phyloP scores from a whole-genome alignment of 148 eudicot genomes.

The Vaccinium darrowii region DNA sequence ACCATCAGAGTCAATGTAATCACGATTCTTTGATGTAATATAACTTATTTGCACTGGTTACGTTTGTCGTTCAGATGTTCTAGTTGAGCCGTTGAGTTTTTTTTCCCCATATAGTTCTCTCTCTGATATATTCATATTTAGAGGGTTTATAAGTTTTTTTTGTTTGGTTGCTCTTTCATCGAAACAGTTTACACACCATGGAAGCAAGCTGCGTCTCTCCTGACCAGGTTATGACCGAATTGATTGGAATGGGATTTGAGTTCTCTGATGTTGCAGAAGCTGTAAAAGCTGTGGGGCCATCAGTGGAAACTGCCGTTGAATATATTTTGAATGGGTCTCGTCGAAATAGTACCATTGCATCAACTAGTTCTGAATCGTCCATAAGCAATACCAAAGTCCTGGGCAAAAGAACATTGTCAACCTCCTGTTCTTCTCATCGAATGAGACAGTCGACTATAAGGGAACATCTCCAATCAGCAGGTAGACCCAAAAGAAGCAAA shows the following conservation, averaged over 20 bases:
- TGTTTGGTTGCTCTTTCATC: background rate
- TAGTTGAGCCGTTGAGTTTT: slow-evolving; percentile 2
- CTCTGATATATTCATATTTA: background rate
- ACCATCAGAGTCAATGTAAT: background rate
- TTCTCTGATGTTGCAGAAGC: slow-evolving; percentile 44
- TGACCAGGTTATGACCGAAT: slow-evolving; percentile 38
- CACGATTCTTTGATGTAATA: background rate
- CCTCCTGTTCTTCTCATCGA: slow-evolving; percentile 24
- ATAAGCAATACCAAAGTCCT: slow-evolving; percentile 18
- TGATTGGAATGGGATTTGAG: slow-evolving; percentile 63
- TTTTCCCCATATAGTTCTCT: background rate
- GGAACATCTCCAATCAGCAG: slow-evolving; percentile 44
- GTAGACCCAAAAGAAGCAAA: slow-evolving; percentile 40
- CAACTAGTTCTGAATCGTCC: slow-evolving; percentile 27
- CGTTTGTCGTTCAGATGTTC: background rate
- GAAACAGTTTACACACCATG: slow-evolving; percentile 27
- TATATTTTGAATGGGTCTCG: slow-evolving; percentile 36
- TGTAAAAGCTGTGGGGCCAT: slow-evolving; percentile 54
- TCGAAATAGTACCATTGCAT: slow-evolving; percentile 22
- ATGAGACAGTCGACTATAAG: slow-evolving; percentile 57
- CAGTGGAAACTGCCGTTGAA: slow-evolving; percentile 49
- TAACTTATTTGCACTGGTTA: background rate
- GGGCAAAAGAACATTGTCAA: slow-evolving; percentile 39
- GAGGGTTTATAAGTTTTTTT: background rate
- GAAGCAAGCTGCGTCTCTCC: slow-evolving; percentile 23